Evolutionary conservation across 2,329 filamentous ascomycete genomes (phyloP), one percentile per base, ranked within the genome.

Genomic region (Plenodomus biglobosus): DNA sequence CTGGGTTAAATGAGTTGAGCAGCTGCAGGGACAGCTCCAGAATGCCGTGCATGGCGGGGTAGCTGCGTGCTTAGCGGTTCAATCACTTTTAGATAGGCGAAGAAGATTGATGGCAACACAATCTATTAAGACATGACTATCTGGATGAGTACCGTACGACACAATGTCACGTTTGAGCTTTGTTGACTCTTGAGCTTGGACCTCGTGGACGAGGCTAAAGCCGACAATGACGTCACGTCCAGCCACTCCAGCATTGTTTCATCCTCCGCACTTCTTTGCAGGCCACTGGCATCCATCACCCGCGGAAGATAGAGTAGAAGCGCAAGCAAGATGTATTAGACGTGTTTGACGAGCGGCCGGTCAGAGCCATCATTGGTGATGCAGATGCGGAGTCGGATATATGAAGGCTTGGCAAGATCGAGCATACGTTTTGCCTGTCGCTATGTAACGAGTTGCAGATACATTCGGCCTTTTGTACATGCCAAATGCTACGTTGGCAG

Each of bases 11-110:
- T 11, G 55, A 58, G 38, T 55, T 55, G 44, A 64, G 53, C 13
- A 63, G 55, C 53, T 63, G 59, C 43, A 64, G 39, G 11, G 61
- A 61, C 32, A 63, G 53, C 52, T 61, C 59, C 24, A 63, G 40
- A 7, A 64, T 47, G 27, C 61, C 61, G 44, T 53, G 59, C 61
- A 64, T 64, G 46, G 35, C 55, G 48, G 44, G 38, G 46, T 47
- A 50, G 50, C 42, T 40, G 36, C 35, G 38, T 44, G 40, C 46
- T 48, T 37, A 17, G 35, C 35, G 35, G 8, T 17, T 18, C 35
- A 37, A 15, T 32, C 27, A 32, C 27, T 32, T 7, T 11, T 32
- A 15, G 27, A 15, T 32, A 32, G 27, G 11, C 27, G 27, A 32
- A 15, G 27, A 15, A 32, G 8, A 11, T 32, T 32, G 27, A 32